These are phyloP conservation scores for Bruguiera sexangula DNA, from an alignment of 345 rosid genomes.

Conservation along the genomic window DNA sequence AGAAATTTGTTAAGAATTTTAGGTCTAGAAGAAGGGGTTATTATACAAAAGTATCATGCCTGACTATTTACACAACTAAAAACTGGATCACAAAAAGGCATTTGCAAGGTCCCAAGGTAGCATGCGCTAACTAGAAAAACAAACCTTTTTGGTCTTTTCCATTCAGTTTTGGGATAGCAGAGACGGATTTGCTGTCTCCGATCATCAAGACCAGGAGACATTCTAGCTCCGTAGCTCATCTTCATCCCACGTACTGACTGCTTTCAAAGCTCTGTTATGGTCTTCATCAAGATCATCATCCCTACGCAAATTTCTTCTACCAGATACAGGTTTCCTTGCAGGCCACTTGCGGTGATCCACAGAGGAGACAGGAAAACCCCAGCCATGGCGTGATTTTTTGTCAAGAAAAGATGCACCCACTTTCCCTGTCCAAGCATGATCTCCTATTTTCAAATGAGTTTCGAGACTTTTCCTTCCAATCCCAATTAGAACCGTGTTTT, in stretches of 20 bases:
- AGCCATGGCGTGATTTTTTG: constrained; percentile 43
- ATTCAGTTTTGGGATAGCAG: constrained; percentile 57
- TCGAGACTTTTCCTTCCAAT: constrained; percentile 60
- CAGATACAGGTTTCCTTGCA: constrained; percentile 44
- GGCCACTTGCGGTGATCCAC: constrained; percentile 51
- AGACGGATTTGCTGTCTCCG: constrained; percentile 54
- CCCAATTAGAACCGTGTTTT: constrained; percentile 76
- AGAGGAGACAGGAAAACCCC: constrained; percentile 41
- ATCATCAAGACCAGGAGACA: constrained; percentile 77
- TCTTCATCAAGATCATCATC: constrained; percentile 39
- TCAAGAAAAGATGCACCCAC: constrained; percentile 36
- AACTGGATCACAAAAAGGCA: not conserved
- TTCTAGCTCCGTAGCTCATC: constrained; percentile 51
- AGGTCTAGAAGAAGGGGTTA: not conserved
- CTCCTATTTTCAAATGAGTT: constrained; percentile 38
- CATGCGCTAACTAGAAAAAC: not conserved
- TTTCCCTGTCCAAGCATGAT: constrained; percentile 38
- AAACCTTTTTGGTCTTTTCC: constrained; percentile 57
- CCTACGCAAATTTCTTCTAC: constrained; percentile 50
- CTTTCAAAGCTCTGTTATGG: constrained; percentile 27
- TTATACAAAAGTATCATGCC: not conserved
- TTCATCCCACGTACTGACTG: constrained; percentile 34
- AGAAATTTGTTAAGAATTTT: not conserved
- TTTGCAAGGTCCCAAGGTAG: not conserved
- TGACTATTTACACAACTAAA: not conserved